These are phyloP conservation scores for Cercospora brassicicola DNA, from an alignment of 2,329 filamentous ascomycete genomes.

Conservation along the genomic window DNA sequence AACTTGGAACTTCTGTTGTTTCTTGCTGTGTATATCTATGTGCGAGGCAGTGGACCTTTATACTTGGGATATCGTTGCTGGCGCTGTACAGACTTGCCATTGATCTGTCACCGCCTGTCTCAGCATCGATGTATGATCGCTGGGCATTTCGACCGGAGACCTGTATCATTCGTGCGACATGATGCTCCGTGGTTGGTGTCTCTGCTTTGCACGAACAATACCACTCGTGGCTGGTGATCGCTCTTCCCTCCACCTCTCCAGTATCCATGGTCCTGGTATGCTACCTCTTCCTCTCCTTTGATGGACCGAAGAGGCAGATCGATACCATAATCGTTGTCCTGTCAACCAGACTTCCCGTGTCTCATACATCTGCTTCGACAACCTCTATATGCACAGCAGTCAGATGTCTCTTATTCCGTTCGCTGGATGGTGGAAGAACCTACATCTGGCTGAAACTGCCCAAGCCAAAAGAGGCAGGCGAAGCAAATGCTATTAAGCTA, in stretches of 20 bases:
- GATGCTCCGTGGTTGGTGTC: neutral
- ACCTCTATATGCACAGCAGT: neutral
- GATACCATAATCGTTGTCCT: neutral
- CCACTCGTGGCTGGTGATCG: neutral
- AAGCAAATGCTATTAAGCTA: neutral
- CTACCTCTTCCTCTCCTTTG: neutral
- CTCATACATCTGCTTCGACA: neutral
- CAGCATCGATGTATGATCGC: neutral
- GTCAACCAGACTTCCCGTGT: neutral
- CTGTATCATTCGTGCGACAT: neutral
- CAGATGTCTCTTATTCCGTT: neutral
- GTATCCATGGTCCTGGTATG: neutral
- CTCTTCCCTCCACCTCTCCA: neutral
- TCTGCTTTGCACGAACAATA: neutral
- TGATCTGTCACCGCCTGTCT: neutral
- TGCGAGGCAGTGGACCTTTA: neutral
- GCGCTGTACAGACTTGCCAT: neutral
- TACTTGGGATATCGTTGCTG: neutral
- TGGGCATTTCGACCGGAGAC: neutral
- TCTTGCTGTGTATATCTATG: neutral
- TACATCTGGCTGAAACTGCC: neutral
- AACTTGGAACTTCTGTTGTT: neutral
- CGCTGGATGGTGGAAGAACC: neutral
- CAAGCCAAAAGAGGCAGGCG: neutral
- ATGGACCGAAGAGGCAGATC: neutral